Base-by-base conservation (phyloP, 2,329 filamentous ascomycete genomes). In the Teratosphaeria viscida region DNA sequence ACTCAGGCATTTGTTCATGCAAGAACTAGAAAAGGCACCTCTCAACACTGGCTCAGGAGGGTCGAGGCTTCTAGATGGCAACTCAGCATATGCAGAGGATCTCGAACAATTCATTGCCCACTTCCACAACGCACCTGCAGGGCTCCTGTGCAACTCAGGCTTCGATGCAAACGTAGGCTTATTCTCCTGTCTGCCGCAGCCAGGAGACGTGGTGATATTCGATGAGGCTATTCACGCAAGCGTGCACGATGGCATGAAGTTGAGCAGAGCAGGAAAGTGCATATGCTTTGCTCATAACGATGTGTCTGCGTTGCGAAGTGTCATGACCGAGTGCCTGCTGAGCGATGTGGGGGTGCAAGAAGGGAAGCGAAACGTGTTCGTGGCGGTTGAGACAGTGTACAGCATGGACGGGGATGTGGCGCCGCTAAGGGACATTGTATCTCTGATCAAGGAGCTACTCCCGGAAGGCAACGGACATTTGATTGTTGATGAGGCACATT, bases 361-460 rank as follows among this genome's bases (percentile, higher is more conserved):
- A 0, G 81, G 81, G 0, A 60, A 68, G 1, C 69, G 68, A 0
- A 85, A 82, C 63, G 78, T 90, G 2, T 88, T 90, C 64, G 71
- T 90, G n/a, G 83, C 83, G 0, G 78, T 89, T 0, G 87, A 90
- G 65, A 82, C 81, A 0, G 77, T 90, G 0, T 92, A 94, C 71
- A 91, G 87, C 70, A 94, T 94, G 89, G 89, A 92, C 57, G 89
- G 89, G 0, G 88, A 92, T 64, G 74, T 89, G 19, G 82, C 82
- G 0, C 86, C 86, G 0, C 74, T 94, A 11, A 66, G 68, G 11
- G 79, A 84, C 5, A 81, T 92, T 19, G 78, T 87, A 1, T 71
- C 78, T 0, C 75, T 82, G 4, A 79, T 87, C 0, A 79, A 87
- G 49, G 71, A 74, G 0, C 66, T 81, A 0, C 72, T 90, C 0